Conservation (phyloP, 345 rosid genomes). For the Populus nigra region DNA sequence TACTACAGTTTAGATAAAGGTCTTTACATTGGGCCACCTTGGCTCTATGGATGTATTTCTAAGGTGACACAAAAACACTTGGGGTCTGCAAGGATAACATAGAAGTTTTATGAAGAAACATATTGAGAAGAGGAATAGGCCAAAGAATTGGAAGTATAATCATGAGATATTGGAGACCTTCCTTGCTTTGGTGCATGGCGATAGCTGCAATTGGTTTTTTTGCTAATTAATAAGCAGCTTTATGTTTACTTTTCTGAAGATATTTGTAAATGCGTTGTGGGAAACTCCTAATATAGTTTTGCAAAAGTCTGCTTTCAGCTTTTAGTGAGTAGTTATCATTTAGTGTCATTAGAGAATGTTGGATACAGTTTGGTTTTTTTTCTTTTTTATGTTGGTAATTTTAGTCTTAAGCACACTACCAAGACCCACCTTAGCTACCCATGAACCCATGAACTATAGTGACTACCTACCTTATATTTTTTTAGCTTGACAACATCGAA, state of each 20-base stretch:
- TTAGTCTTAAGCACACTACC: background rate
- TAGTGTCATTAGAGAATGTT: background rate
- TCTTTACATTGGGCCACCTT: background rate
- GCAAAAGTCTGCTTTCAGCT: background rate
- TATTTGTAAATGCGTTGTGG: background rate
- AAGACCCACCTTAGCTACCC: background rate
- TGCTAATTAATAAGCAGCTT: background rate
- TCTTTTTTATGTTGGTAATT: background rate
- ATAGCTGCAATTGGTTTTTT: background rate
- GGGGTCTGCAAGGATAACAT: background rate
- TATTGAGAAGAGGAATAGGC: background rate
- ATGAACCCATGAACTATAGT: background rate
- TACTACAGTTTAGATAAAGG: background rate
- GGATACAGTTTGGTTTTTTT: background rate
- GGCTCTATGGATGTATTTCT: background rate
- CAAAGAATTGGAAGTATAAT: background rate
- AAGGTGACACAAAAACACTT: background rate
- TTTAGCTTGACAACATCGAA: background rate
- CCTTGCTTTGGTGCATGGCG: background rate
- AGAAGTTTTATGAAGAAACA: background rate
- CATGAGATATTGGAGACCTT: background rate
- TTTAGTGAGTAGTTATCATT: background rate
- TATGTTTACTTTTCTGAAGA: background rate
- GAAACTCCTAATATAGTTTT: background rate
- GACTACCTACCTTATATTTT: background rate